Conservation (phyloP, 129 eudicot genomes). For the Cynara cardunculus region DNA sequence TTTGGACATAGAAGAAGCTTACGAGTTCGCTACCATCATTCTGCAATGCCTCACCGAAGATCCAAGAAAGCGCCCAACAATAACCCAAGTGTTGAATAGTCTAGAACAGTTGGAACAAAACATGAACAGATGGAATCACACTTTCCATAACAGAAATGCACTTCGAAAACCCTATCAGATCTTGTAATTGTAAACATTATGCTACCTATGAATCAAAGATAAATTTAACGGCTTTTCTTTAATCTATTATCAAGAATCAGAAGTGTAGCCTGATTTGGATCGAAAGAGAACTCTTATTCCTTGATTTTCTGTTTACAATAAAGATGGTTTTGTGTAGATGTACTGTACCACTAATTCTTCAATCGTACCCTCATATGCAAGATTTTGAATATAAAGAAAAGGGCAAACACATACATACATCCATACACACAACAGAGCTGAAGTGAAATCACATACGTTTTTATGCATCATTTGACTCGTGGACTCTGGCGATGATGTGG, state of each 20-base stretch:
- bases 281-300: background rate
- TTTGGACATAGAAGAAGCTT: constrained; percentile 25
- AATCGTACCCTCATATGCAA: background rate
- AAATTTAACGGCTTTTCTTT: background rate
- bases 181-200: background rate
- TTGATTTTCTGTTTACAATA: background rate
- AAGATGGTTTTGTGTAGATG: background rate
- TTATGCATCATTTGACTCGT: constrained; percentile 27
- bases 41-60: constrained; percentile 27
- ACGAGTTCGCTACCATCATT: constrained; percentile 36
- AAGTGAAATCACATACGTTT: background rate
- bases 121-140: constrained; percentile 10
- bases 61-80: constrained; percentile 38
- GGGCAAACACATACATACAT: background rate
- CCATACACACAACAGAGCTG: background rate
- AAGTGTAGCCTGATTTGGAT: background rate
- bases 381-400: background rate
- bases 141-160: background rate
- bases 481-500: constrained; percentile 27
- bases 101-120: constrained; percentile 31
- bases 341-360: background rate
- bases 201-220: background rate
- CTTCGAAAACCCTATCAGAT: background rate
- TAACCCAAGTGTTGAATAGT: constrained; percentile 28
- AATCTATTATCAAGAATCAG: background rate